Conservation (phyloP, 441 rosid genomes). For the Macaranga tanarius region DNA sequence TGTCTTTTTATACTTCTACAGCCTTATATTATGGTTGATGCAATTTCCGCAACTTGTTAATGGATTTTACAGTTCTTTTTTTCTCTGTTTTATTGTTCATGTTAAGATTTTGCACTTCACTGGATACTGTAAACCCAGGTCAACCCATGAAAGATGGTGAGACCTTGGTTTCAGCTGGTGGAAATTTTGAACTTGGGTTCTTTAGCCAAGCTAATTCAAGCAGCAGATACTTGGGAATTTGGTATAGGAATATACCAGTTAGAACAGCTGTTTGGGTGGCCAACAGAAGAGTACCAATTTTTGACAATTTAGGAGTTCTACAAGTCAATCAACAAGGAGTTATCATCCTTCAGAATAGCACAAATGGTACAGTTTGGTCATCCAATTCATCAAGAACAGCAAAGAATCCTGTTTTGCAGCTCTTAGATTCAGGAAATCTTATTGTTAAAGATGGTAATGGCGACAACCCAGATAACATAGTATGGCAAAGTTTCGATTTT, state of each 20-base stretch:
- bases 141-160: constrained; percentile 24
- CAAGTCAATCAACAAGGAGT: constrained; percentile 10
- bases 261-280: constrained; percentile 38
- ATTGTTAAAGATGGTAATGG: constrained; percentile 18
- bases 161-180: constrained; percentile 37
- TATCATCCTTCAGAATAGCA: constrained; percentile 18
- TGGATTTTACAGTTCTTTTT: neutral
- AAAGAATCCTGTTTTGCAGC: constrained; percentile 15
- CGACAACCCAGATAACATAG: neutral
- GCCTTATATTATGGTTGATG: neutral
- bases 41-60: constrained; percentile 1
- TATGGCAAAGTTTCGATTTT: constrained; percentile 29
- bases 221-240: constrained; percentile 44
- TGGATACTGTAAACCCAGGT: constrained; percentile 9
- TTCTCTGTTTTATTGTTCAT: constrained; percentile 4
- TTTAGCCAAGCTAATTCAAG: constrained; percentile 17
- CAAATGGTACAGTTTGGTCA: constrained; percentile 26
- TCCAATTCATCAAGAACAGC: constrained; percentile 12
- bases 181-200: constrained; percentile 42
- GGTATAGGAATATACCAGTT: constrained; percentile 35
- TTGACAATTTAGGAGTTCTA: constrained; percentile 22
- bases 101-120: constrained; percentile 5
- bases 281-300: constrained; percentile 25
- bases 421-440: constrained; percentile 26
- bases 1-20: neutral